A percentile compares a stretch with the other conserved stretches of the same genome.
Evolutionary conservation across 148 eudicot species (phyloP).

Genomic region (Agrostemma githago): DNA sequence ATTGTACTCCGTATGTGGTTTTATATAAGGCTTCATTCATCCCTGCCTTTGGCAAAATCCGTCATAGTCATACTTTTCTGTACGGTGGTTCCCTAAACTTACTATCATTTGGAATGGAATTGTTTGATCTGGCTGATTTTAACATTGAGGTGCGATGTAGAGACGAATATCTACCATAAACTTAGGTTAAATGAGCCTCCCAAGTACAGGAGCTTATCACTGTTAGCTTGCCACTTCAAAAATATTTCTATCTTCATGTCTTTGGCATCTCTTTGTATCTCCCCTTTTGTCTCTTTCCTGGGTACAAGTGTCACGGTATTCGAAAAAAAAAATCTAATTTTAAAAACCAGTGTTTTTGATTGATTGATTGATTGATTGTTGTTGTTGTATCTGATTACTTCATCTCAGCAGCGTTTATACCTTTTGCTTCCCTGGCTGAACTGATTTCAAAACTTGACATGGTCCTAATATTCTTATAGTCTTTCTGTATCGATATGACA

Average conservation of each 20-base stretch:
- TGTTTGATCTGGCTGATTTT: background rate
- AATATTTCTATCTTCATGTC: background rate
- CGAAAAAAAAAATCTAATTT: background rate
- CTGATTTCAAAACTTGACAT: background rate
- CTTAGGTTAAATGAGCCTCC: background rate
- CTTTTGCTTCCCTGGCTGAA: background rate
- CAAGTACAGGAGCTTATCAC: background rate
- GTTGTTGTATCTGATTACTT: background rate
- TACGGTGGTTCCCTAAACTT: background rate
- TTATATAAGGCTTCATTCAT: background rate
- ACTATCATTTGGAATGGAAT: background rate
- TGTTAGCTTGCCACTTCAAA: background rate
- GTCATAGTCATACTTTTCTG: background rate
- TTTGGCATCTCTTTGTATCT: background rate
- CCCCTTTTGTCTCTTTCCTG: background rate
- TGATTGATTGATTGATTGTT: conserved; percentile 1
- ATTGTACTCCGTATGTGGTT: no score
- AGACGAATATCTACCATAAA: background rate
- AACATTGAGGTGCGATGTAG: background rate
- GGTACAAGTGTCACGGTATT: background rate
- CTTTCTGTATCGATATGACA: background rate
- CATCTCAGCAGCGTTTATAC: background rate
- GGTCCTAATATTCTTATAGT: background rate
- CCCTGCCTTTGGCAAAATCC: no score
- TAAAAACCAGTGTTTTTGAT: background rate